These are phyloP conservation scores for Mortierella sp. DNA, from an alignment of 371 early-diverging fungal genomes.

Conservation along the genomic window DNA sequence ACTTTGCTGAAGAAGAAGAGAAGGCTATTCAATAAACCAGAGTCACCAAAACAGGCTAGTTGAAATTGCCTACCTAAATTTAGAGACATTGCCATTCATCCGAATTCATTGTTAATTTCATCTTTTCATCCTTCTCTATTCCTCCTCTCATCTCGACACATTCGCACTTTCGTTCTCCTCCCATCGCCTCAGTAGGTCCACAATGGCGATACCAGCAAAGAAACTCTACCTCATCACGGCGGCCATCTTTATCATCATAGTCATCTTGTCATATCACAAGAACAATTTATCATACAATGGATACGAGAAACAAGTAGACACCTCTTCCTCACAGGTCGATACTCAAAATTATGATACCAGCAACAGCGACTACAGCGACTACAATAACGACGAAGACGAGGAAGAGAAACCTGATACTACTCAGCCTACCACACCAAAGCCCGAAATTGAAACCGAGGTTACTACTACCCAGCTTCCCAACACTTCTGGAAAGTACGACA, in stretches of 20 bases:
- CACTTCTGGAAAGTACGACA: slow-evolving; percentile 59
- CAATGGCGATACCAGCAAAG: slow-evolving; percentile 20
- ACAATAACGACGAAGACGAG: background rate
- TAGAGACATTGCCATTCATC: background rate
- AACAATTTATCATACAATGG: slow-evolving; percentile 1
- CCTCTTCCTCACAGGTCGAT: background rate
- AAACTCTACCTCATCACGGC: slow-evolving; percentile 26
- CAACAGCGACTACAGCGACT: slow-evolving; percentile 11
- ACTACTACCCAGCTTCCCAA: slow-evolving; percentile 28
- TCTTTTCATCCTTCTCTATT: background rate
- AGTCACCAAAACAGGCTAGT: too few relatives aligned
- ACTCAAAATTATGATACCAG: slow-evolving; percentile 3
- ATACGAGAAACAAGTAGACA: background rate
- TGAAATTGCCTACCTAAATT: background rate
- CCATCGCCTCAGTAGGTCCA: background rate
- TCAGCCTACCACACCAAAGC: background rate
- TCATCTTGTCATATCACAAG: slow-evolving; percentile 33
- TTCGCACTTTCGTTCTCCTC: background rate
- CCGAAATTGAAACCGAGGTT: background rate
- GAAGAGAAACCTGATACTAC: background rate
- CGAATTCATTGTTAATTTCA: background rate
- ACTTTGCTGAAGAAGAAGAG: too few relatives aligned
- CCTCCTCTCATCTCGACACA: background rate
- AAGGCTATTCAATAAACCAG: too few relatives aligned
- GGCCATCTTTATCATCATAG: slow-evolving; percentile 16